Conservation (phyloP, 2,329 filamentous ascomycete genomes). For the Davidsoniella virescens region DNA sequence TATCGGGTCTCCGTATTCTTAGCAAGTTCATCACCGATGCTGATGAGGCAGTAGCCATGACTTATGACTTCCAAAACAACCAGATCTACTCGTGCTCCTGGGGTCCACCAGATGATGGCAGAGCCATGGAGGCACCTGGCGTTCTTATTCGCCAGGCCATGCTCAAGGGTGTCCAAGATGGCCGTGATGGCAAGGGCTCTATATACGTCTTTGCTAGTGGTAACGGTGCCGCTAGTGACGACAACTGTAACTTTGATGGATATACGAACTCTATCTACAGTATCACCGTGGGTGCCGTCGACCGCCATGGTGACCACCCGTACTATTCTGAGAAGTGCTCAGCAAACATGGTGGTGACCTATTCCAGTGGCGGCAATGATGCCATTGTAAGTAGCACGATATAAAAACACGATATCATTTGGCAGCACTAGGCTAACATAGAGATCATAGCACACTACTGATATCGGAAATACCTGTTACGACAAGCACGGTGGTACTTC, state of each 20-base stretch:
- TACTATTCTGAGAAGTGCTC: slow-evolving; percentile 96
- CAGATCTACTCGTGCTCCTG: slow-evolving; percentile 98
- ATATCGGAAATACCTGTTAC: slow-evolving; percentile 78
- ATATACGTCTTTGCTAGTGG: slow-evolving; percentile 96
- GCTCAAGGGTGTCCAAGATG: slow-evolving; percentile 80
- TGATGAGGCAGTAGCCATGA: slow-evolving; percentile 84
- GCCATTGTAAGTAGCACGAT: slow-evolving; percentile 44
- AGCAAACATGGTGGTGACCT: slow-evolving; percentile 87
- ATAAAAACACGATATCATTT: background rate
- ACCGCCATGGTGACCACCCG: slow-evolving; percentile 72
- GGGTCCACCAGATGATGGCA: slow-evolving; percentile 88
- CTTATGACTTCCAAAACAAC: slow-evolving; percentile 80
- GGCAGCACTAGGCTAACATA: background rate
- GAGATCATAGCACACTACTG: slow-evolving; percentile 62
- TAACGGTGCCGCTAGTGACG: slow-evolving; percentile 71
- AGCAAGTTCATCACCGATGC: slow-evolving; percentile 80
- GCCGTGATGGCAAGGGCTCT: slow-evolving; percentile 66
- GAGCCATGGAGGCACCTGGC: slow-evolving; percentile 84
- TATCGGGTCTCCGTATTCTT: slow-evolving; percentile 83
- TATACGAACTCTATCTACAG: slow-evolving; percentile 99
- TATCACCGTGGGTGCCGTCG: slow-evolving; percentile 87
- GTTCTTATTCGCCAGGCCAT: slow-evolving; percentile 80
- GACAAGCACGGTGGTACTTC: slow-evolving; percentile 83
- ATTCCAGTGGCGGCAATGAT: slow-evolving; percentile 79
- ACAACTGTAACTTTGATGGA: slow-evolving; percentile 98